Percentiles rank a stretch among this genome's conserved stretches.
These are phyloP conservation scores for Selaginella moellendorffii DNA, from an alignment of 75 land plant genomes.

Conservation along the genomic window DNA sequence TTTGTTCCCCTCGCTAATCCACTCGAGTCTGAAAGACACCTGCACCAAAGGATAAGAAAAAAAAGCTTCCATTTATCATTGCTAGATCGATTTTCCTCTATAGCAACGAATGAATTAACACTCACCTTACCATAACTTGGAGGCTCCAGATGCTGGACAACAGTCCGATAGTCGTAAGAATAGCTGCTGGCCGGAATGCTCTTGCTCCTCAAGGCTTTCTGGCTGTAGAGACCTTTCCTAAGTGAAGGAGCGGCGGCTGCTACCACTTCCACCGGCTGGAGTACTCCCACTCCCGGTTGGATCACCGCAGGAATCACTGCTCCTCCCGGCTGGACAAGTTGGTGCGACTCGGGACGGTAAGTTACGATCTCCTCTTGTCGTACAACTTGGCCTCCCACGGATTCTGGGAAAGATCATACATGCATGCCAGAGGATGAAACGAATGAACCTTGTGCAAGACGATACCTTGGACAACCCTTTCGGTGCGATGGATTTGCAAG, in stretches of 20 bases:
- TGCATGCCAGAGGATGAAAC: background rate
- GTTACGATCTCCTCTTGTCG: background rate
- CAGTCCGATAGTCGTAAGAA: background rate
- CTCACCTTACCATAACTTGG: background rate
- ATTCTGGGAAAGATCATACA: background rate
- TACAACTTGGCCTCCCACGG: background rate
- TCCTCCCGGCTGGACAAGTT: background rate
- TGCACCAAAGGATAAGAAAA: constrained; percentile 12
- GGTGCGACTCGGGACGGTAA: background rate
- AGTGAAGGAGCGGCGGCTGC: too few relatives aligned
- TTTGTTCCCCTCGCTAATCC: constrained; percentile 54
- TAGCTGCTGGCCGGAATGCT: background rate
- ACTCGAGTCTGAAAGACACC: constrained; percentile 74
- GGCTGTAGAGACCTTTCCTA: background rate
- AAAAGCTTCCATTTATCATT: background rate
- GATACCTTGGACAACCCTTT: background rate
- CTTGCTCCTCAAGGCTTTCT: background rate
- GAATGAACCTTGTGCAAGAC: too few relatives aligned
- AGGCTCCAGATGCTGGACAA: background rate
- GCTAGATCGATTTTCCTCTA: background rate
- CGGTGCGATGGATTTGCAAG: background rate
- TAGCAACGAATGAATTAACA: background rate
- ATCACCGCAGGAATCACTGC: background rate
- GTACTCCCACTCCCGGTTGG: background rate
- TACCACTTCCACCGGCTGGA: background rate